phyloP scores from a whole-genome alignment of 73 alveolate species.

The Paramecium sexaurelia region DNA sequence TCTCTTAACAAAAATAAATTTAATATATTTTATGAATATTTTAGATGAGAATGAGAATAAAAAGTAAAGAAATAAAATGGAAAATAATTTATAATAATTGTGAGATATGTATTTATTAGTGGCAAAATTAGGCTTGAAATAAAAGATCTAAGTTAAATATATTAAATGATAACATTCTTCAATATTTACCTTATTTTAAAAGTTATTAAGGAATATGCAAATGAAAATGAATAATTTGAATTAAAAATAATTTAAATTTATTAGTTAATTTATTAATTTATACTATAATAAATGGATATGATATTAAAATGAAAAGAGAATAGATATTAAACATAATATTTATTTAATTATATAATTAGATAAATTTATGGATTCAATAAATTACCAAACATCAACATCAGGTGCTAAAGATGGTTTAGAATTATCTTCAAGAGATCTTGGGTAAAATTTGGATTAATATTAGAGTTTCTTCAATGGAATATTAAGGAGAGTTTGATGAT shows the following conservation, averaged over 20 bases:
- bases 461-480: not conserved
- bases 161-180: too few species aligned
- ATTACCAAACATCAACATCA: not conserved
- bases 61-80: too few species aligned
- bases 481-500: slow-evolving; percentile 34
- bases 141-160: too few species aligned
- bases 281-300: not conserved
- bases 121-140: too few species aligned
- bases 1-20: not conserved
- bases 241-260: not conserved
- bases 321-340: not conserved
- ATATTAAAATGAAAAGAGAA: not conserved
- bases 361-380: not conserved
- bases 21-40: not conserved
- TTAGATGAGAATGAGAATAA: too few species aligned
- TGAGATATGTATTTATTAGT: too few species aligned
- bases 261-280: not conserved
- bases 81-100: too few species aligned
- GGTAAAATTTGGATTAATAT: not conserved
- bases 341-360: not conserved
- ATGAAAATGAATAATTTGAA: not conserved
- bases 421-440: not conserved
- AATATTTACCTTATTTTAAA: too few species aligned
- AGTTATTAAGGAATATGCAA: too few species aligned
- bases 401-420: not conserved